These are phyloP conservation scores for Tephrocybe sp. DNA, from an alignment of 768 basidiomycete genomes.

Conservation along the genomic window DNA sequence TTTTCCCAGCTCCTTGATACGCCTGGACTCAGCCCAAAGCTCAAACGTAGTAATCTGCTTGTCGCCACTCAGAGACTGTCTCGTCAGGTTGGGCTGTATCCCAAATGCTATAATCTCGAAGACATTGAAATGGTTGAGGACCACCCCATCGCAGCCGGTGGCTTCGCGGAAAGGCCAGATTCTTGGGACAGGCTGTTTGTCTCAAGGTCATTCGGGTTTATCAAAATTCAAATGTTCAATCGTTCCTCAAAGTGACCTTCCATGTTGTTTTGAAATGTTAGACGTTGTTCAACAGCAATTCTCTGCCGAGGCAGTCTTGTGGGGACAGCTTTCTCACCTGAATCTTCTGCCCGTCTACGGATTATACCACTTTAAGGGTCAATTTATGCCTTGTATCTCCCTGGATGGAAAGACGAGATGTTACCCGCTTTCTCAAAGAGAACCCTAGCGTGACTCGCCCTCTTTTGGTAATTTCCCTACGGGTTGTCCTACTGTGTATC, in stretches of 20 bases:
- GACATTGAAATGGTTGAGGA: constrained; percentile 1
- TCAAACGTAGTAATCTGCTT: constrained; percentile 10
- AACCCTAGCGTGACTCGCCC: constrained; percentile 9
- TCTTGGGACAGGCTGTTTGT: constrained; percentile 9
- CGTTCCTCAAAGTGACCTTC: neutral
- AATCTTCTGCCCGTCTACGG: constrained; percentile 34
- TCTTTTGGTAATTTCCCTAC: neutral
- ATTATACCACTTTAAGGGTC: constrained; percentile 17
- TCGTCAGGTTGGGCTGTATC: constrained; percentile 5
- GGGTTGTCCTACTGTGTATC: neutral
- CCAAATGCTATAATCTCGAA: constrained; percentile 10
- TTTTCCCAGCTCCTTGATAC: constrained; percentile 6
- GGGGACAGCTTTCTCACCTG: constrained; percentile 8
- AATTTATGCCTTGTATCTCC: constrained; percentile 31
- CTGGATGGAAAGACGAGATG: constrained; percentile 35
- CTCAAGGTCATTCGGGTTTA: constrained; percentile 16
- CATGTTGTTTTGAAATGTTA: neutral
- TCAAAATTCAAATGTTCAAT: constrained; percentile 7
- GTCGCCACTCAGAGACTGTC: constrained; percentile 14
- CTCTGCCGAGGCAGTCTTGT: constrained; percentile 5
- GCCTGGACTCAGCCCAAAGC: constrained; percentile 1
- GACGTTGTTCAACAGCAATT: neutral
- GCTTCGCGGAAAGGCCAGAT: constrained; percentile 10
- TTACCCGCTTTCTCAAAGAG: constrained; percentile 19
- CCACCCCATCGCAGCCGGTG: constrained; percentile 3